phyloP scores from a whole-genome alignment of 2,329 filamentous ascomycete species.

The Didymella pomorum region DNA sequence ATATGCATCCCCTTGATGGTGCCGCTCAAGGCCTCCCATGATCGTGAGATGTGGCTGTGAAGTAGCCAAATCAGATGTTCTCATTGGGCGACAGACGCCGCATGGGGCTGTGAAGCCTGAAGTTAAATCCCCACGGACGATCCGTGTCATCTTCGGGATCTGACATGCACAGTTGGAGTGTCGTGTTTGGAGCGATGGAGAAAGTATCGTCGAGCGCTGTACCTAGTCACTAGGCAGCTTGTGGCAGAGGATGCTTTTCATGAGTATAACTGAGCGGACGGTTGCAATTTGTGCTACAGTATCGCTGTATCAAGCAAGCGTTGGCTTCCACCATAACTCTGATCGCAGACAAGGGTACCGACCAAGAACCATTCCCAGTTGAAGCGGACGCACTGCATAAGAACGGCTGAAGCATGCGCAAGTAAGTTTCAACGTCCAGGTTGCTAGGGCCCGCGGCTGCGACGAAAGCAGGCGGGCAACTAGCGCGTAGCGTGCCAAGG shows the following conservation, averaged over 20 bases:
- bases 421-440: neutral
- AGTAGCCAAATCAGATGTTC: neutral
- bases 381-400: neutral
- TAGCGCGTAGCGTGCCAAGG: slow-evolving; percentile 11
- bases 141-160: neutral
- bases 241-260: too few species aligned
- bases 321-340: neutral
- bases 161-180: neutral
- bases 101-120: neutral
- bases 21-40: too few species aligned
- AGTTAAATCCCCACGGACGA: neutral
- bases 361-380: neutral
- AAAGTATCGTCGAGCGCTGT: neutral
- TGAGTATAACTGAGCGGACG: too few species aligned
- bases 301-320: neutral
- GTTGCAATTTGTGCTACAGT: too few species aligned
- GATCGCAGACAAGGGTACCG: neutral
- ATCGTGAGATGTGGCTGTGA: neutral
- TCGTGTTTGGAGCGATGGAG: neutral
- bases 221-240: too few species aligned
- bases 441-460: neutral
- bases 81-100: neutral
- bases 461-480: slow-evolving; percentile 3
- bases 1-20: too few species aligned
- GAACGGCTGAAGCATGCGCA: too few species aligned